Evolutionary conservation across 441 rosid genomes (phyloP).

Genomic region (Eruca vesicaria): DNA sequence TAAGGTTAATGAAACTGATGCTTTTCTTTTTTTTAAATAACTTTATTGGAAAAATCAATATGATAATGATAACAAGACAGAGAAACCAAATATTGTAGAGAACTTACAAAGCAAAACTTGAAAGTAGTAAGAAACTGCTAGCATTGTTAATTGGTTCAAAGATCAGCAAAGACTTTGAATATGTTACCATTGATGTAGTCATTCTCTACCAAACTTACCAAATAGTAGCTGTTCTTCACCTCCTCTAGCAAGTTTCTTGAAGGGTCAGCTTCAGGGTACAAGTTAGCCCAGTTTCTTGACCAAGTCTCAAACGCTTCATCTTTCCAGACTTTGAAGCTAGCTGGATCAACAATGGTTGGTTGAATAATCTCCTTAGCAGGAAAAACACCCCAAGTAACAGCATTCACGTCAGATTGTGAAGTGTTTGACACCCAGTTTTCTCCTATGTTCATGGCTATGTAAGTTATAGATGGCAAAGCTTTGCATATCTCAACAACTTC

Average conservation of each 20-base stretch:
- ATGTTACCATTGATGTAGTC: conserved; percentile 69
- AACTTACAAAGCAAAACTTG: conserved; percentile 7
- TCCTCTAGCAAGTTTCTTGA: conserved; percentile 69
- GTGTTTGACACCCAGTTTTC: conserved; percentile 58
- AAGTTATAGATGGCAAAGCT: conserved; percentile 51
- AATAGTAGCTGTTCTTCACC: conserved; percentile 67
- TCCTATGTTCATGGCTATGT: conserved; percentile 60
- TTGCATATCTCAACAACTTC: conserved; percentile 64
- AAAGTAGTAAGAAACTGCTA: background rate
- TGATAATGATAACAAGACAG: background rate
- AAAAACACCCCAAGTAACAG: conserved; percentile 93
- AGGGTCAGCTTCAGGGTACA: conserved; percentile 65
- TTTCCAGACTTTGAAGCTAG: conserved; percentile 84
- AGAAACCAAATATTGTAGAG: conserved; percentile 6
- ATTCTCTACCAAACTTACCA: conserved; percentile 90
- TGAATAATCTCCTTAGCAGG: conserved; percentile 83
- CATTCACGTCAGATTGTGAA: conserved; percentile 57
- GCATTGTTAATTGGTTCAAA: conserved; percentile 35
- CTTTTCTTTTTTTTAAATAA: conserved; percentile 2
- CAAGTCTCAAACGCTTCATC: conserved; percentile 93
- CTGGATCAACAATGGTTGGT: conserved; percentile 86
- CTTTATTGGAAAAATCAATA: conserved; percentile 25
- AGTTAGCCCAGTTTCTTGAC: conserved; percentile 72
- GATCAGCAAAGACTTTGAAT: conserved; percentile 56
- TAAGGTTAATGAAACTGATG: conserved; percentile 18